phyloP scores from a whole-genome alignment of 1,284 basidiomycete species.

The Rhodotorula sp. region DNA sequence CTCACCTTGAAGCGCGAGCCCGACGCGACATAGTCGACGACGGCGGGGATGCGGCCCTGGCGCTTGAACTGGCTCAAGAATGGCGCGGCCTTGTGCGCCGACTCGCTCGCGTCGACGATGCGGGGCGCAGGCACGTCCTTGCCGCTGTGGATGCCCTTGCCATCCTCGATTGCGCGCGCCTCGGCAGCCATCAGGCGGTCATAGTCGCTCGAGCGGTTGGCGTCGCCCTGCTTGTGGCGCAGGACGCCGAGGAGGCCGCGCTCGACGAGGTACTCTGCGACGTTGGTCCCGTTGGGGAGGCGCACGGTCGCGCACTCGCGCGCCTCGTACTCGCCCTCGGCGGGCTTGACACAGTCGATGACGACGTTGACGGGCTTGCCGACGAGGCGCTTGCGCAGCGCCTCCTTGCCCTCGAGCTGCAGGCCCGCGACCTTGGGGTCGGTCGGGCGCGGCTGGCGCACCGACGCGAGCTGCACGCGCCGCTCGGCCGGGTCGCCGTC shows the following conservation, averaged over 20 bases:
- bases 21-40: constrained; percentile 91
- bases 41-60: constrained; percentile 73
- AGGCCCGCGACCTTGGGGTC: constrained; percentile 87
- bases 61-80: constrained; percentile 93
- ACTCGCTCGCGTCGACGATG: constrained; percentile 89
- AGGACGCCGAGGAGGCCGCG: constrained; percentile 87
- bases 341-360: constrained; percentile 86
- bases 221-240: constrained; percentile 87
- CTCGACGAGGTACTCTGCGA: constrained; percentile 89
- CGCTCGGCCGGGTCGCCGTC: constrained; percentile 69
- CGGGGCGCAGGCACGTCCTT: constrained; percentile 71
- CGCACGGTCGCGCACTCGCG: constrained; percentile 86
- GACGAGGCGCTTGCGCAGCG: constrained; percentile 84
- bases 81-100: constrained; percentile 64
- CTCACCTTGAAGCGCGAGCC: constrained; percentile 88
- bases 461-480: constrained; percentile 67
- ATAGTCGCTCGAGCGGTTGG: constrained; percentile 88
- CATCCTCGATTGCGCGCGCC: constrained; percentile 67
- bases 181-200: constrained; percentile 95
- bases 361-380: constrained; percentile 81
- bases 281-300: constrained; percentile 56
- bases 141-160: constrained; percentile 86
- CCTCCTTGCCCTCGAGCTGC: constrained; percentile 86
- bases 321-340: constrained; percentile 89
- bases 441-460: constrained; percentile 58